phyloP scores from a whole-genome alignment of 1,139 yeast species.

The Geotrichum bryndzae region DNA sequence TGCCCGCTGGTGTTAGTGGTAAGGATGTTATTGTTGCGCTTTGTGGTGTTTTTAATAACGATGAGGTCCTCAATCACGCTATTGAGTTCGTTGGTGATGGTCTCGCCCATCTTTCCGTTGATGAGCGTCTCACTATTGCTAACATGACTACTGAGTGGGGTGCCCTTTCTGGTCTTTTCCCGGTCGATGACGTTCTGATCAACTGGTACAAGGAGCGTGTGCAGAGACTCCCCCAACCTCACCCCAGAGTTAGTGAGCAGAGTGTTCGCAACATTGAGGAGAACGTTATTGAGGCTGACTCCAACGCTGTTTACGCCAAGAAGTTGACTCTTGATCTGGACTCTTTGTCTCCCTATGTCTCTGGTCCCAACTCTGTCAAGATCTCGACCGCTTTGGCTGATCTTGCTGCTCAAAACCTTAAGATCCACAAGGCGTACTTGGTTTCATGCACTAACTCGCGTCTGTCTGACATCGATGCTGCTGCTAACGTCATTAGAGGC shows the following conservation, averaged over 20 bases:
- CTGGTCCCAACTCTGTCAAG: conserved; percentile 97
- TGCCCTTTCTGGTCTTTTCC: conserved; percentile 92
- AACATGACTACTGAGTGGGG: conserved; percentile 99
- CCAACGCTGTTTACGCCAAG: conserved; percentile 81
- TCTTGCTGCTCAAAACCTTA: conserved; percentile 63
- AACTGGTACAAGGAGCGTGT: conserved; percentile 73
- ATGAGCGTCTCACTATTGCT: conserved; percentile 91
- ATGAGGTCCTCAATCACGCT: conserved; percentile 94
- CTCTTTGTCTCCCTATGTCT: conserved; percentile 83
- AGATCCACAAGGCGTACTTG: conserved; percentile 86
- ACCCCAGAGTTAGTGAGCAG: conserved; percentile 69
- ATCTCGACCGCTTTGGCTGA: conserved; percentile 73
- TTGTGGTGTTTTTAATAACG: conserved; percentile 92
- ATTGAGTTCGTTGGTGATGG: conserved; percentile 94
- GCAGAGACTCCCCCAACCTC: conserved; percentile 63
- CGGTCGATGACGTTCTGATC: conserved; percentile 73
- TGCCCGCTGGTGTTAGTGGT: conserved; percentile 87
- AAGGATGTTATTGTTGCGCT: conserved; percentile 94
- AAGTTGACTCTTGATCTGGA: conserved; percentile 72
- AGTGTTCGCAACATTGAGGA: conserved; percentile 51
- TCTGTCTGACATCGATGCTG: conserved; percentile 86
- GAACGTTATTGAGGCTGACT: conserved; percentile 47
- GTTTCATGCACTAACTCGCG: conserved; percentile 98
- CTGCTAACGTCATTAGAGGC: conserved; percentile 79
- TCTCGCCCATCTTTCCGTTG: conserved; percentile 65